Base-by-base conservation (phyloP, 257 asterid genomes). In the Solanum chiquidenum region DNA sequence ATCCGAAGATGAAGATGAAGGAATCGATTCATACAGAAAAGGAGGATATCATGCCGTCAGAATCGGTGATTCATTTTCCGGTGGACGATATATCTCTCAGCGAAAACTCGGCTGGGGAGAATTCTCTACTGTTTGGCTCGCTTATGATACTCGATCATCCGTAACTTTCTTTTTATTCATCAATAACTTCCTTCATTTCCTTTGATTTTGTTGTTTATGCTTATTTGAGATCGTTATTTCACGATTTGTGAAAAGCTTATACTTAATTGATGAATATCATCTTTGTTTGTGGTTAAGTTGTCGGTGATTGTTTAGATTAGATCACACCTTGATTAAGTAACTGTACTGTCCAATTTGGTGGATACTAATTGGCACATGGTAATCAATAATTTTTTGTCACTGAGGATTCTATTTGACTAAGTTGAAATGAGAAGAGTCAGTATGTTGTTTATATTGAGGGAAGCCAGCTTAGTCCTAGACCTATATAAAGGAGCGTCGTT, bases 91-190 rank as follows among this genome's bases (percentile, higher is more conserved):
- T 92, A 91, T 97, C 91, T 98, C 98, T 64, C 99, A 97, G 95
- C 92, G 98, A 40, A 97, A 97, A 86, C 98, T 97, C 46, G 99
- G 99, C 2, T 97, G 98, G 99, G 99, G 99, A 34, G 95, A 97
- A 92, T 97, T 97, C 89, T 97, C 99, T 89, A 95, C 98, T 87
- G 99, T 97, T 40, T 97, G 99, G 99, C 99, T 97, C 64, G 98
- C 96, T 69, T 97, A 94, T 84, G 98, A 97, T 89, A 95, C 95
- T 27, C 93, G 89, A 85, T 89, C 98, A 83, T 94, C 98, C 73
- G 99, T 97, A 94, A 83, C 95, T 29, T 88, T 52, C 55, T 18
- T 12, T 14, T 29, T 68, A 33, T 72, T 72, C 23, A 16, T 80
- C 18, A 46, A 46, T 44, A 25, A 16, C 10, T 44, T 14, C 18